Base-by-base conservation (phyloP, 331 rosid genomes). In the Saraca asoca region DNA sequence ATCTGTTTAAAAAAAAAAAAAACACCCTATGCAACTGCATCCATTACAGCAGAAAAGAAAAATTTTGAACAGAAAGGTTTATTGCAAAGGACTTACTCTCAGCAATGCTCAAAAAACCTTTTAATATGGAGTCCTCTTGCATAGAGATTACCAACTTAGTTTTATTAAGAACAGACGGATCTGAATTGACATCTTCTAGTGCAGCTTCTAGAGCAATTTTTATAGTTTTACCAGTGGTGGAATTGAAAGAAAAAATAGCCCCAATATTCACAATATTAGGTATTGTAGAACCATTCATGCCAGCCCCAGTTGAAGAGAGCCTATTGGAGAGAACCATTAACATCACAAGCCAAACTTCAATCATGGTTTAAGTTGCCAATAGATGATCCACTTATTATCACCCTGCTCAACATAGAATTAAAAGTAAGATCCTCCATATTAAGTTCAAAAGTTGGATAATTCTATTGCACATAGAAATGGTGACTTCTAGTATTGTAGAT, bases 91-190 rank as follows among this genome's bases (percentile, higher is more conserved):
- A 66, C 78, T 5, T 86, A 94, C 99, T 86, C 77, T 94, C 92
- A 69, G 90, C 56, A 64, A 94, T 85, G 87, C 97, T 82, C 66
- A 94, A 62, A 82, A 88, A 86, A 37, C 96, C 91, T 75, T 82
- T 83, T 49, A 58, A 83, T 41, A 83, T 83, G 11, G 95, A 68
- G 67, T 90, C 89, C 72, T 90, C 89, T 68, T 81, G 84, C 70
- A 37, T 45, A 7, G 73, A 66, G 65, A 83, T 46, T 14, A 7
- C 60, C 62, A 90, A 72, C 66, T 52, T 49, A 41, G 96, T 78
- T 46, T 85, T 66, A 51, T 61, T 65, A 38, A 90, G 96, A 74
- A 90, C 72, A 33, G 80, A 37, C 18, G 88, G 82, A 72, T 90
- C 89, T 43, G 88, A 77, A 67, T 90, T 90, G 60, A 90, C 78